phyloP scores from a whole-genome alignment of 306 rosid species.

The Corylus avellana region DNA sequence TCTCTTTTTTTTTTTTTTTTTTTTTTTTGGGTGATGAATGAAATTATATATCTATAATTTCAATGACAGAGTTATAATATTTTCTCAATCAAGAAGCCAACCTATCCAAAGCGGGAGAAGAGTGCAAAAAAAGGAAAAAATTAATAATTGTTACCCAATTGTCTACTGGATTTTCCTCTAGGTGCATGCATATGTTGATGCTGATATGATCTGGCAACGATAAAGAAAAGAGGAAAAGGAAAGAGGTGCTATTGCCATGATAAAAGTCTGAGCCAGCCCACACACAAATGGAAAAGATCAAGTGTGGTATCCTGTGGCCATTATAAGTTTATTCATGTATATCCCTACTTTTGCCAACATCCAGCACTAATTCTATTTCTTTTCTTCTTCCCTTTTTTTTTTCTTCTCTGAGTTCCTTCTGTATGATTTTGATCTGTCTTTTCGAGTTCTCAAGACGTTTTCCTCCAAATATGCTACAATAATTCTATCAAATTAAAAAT shows the following conservation, averaged over 20 bases:
- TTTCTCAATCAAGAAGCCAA: not conserved
- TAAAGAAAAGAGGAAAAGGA: not conserved
- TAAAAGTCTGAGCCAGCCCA: conserved; percentile 5
- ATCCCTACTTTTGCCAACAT: not conserved
- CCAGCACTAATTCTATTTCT: not conserved
- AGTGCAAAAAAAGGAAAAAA: too few species aligned
- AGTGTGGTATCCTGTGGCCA: conserved; percentile 5
- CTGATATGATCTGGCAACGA: not conserved
- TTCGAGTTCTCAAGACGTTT: too few species aligned
- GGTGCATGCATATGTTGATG: not conserved
- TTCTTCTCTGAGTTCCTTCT: not conserved
- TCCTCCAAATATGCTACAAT: too few species aligned
- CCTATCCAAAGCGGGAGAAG: not conserved
- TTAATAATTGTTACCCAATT: too few species aligned
- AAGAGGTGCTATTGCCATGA: not conserved
- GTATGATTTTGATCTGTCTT: too few species aligned
- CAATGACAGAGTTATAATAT: not conserved
- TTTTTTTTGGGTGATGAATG: not conserved
- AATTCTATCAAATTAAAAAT: too few species aligned
- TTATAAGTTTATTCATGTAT: not conserved
- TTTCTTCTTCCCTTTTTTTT: not conserved
- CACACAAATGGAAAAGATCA: not conserved
- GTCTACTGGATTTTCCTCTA: too few species aligned
- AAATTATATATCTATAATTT: not conserved
- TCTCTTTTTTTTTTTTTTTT: too few species aligned